Evolutionary conservation across 768 basidiomycete genomes (phyloP).

Genomic region (Sporobolomyces pararoseus): DNA sequence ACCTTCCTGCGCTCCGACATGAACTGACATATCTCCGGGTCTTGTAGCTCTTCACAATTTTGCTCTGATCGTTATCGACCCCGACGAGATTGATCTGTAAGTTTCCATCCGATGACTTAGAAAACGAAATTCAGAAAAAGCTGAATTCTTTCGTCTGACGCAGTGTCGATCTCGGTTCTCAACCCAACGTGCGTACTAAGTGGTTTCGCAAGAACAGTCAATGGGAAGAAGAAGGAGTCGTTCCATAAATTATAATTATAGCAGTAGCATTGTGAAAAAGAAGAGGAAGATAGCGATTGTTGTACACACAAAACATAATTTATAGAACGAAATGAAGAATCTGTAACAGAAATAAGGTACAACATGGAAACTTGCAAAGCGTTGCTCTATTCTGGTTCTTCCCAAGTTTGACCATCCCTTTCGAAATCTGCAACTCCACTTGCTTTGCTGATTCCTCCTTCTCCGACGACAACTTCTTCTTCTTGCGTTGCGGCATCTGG

Average conservation of each 20-base stretch:
- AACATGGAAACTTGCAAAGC: too few species aligned
- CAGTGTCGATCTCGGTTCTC: constrained; percentile 35
- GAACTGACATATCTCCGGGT: too few species aligned
- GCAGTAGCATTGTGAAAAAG: not conserved
- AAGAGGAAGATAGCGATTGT: too few species aligned
- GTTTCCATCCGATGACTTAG: not conserved
- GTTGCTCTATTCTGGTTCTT: constrained; percentile 11
- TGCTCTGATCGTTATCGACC: constrained; percentile 68
- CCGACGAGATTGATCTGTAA: constrained; percentile 60
- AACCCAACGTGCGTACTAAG: constrained; percentile 25
- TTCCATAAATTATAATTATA: constrained; percentile 23
- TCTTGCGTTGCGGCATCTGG: not conserved
- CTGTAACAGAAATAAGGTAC: too few species aligned
- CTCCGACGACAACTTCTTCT: not conserved
- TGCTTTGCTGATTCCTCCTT: not conserved
- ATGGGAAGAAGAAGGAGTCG: constrained; percentile 28
- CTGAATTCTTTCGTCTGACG: not conserved
- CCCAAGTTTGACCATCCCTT: constrained; percentile 10
- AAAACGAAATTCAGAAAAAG: not conserved
- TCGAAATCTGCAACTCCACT: constrained; percentile 15
- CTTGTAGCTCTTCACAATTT: constrained; percentile 55
- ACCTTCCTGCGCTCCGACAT: not conserved
- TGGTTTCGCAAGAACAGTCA: not conserved
- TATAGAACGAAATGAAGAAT: not conserved
- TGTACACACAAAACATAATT: too few species aligned